Conservation (phyloP, 805 yeast species). For the Zygoascus bituminiphila region DNA sequence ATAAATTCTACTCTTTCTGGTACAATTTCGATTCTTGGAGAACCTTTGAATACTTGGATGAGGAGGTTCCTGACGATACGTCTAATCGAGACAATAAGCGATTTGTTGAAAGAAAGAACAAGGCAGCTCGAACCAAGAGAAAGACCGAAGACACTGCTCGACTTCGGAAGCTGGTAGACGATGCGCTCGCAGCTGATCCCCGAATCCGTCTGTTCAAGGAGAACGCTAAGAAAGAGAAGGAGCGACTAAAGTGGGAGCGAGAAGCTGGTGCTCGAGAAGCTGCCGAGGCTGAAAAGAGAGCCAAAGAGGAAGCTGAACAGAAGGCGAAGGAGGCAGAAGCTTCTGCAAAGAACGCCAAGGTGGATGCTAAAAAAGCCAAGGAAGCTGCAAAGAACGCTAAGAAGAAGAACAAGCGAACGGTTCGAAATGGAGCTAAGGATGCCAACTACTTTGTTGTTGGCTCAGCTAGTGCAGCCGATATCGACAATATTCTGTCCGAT, state of each 20-base stretch:
- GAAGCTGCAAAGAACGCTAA: conserved; percentile 83
- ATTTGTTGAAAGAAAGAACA: conserved; percentile 94
- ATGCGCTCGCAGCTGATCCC: conserved; percentile 87
- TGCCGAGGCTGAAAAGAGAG: conserved; percentile 82
- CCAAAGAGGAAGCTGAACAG: conserved; percentile 81
- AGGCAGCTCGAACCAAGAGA: conserved; percentile 92
- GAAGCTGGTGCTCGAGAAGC: conserved; percentile 97
- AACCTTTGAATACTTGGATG: conserved; percentile 94
- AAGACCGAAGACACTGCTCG: conserved; percentile 96
- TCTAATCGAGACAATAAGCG: conserved; percentile 99
- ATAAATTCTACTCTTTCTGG: conserved; percentile 85
- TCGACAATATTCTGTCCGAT: conserved; percentile 44
- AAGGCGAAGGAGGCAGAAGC: conserved; percentile 72
- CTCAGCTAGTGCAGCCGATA: conserved; percentile 57
- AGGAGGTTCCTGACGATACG: conserved; percentile 98
- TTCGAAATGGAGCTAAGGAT: conserved; percentile 79
- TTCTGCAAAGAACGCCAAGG: conserved; percentile 51
- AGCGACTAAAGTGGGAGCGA: conserved; percentile 91
- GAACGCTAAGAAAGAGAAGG: conserved; percentile 90
- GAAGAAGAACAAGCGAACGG: conserved; percentile 90
- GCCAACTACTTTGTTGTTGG: conserved; percentile 71
- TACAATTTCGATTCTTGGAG: conserved; percentile 96
- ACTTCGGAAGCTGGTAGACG: conserved; percentile 73
- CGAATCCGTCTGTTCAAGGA: conserved; percentile 91
- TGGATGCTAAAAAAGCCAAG: conserved; percentile 87